Conservation (phyloP, 2,329 filamentous ascomycete genomes). For the Hypoxylon sp. region DNA sequence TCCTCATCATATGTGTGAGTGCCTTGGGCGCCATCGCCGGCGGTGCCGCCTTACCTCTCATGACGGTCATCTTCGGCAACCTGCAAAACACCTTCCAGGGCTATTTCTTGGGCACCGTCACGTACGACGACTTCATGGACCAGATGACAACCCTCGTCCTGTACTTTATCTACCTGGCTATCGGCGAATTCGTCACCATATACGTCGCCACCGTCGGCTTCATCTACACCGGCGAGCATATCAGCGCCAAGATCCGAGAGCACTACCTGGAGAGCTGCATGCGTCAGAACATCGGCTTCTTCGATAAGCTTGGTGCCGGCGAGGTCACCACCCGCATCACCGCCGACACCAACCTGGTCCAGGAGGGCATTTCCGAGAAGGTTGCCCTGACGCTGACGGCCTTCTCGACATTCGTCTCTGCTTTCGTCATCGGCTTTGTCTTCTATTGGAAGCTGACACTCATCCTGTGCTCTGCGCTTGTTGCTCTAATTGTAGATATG, state of each 20-base stretch:
- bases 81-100: conserved; percentile 75
- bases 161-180: conserved; percentile 86
- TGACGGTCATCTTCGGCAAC: conserved; percentile 83
- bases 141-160: conserved; percentile 71
- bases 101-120: conserved; percentile 61
- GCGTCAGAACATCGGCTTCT: conserved; percentile 89
- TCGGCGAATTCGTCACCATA: conserved; percentile 79
- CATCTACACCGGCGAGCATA: conserved; percentile 85
- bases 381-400: conserved; percentile 79
- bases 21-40: conserved; percentile 72
- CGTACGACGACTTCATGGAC: conserved; percentile 63
- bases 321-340: conserved; percentile 96
- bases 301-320: conserved; percentile 90
- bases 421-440: conserved; percentile 89
- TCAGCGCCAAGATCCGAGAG: conserved; percentile 79
- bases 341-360: conserved; percentile 89
- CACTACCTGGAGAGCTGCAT: conserved; percentile 85
- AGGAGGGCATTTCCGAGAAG: conserved; percentile 94
- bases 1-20: conserved; percentile 68
- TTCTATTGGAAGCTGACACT: conserved; percentile 93
- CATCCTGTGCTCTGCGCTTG: conserved; percentile 82
- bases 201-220: conserved; percentile 88
- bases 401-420: conserved; percentile 82
- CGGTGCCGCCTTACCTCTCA: conserved; percentile 78
- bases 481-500: conserved; percentile 82